phyloP scores from a whole-genome alignment of 2,329 filamentous ascomycete genomes.

The Monosporascus sp. region DNA sequence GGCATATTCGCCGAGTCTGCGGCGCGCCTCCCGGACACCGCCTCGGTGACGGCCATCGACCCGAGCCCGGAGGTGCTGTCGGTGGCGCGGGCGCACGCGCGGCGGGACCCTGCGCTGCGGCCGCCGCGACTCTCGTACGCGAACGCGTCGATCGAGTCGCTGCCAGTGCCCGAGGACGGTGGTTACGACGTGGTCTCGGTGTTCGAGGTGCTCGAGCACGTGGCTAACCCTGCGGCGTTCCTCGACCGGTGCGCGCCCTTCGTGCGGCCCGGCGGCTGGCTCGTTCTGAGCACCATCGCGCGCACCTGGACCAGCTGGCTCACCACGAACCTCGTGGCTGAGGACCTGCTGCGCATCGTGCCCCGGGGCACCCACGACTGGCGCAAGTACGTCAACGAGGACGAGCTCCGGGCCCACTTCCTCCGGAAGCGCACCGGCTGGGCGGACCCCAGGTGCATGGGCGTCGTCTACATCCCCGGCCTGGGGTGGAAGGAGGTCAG shows the following conservation, averaged over 20 bases:
- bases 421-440: conserved; percentile 47
- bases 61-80: conserved; percentile 68
- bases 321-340: conserved; percentile 86
- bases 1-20: conserved; percentile 93
- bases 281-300: conserved; percentile 88
- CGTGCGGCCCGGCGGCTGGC: conserved; percentile 86
- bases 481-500: conserved; percentile 81
- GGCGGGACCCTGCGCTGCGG: conserved; percentile 63
- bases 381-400: conserved; percentile 88
- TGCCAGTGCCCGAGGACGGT: conserved; percentile 37
- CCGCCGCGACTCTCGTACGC: conserved; percentile 62
- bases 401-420: conserved; percentile 62
- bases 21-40: conserved; percentile 60
- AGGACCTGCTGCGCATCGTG: conserved; percentile 82
- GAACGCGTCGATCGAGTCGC: conserved; percentile 70
- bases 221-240: conserved; percentile 70
- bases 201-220: conserved; percentile 95
- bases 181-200: conserved; percentile 75
- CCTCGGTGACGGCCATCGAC: conserved; percentile 69
- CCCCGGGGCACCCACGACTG: conserved; percentile 93
- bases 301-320: conserved; percentile 85
- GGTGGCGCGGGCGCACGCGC: conserved; percentile 71
- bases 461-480: conserved; percentile 85
- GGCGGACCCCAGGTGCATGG: conserved; percentile 59
- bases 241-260: conserved; percentile 67